Conservation (phyloP, 345 rosid species). For the Moricandia arvensis region DNA sequence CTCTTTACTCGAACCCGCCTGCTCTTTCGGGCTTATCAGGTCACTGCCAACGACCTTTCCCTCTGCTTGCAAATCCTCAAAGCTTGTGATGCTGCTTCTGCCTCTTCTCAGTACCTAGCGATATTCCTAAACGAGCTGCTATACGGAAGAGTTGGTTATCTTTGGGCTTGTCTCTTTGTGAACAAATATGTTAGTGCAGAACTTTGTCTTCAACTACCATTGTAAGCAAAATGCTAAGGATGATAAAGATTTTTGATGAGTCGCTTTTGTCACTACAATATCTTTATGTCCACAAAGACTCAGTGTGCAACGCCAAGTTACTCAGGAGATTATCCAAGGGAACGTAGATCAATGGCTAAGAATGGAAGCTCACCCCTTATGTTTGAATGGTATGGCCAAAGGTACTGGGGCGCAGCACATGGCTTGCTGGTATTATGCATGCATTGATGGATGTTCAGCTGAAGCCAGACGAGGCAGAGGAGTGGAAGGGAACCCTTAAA, state of each 20-base stretch:
- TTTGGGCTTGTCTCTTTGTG: conserved; percentile 63
- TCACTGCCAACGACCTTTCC: too few relatives aligned
- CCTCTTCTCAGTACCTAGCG: too few relatives aligned
- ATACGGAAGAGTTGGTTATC: conserved; percentile 46
- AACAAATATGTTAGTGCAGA: conserved; percentile 51
- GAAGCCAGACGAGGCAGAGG: conserved; percentile 60
- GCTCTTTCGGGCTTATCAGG: too few relatives aligned
- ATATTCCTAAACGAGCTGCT: too few relatives aligned
- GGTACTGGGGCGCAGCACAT: conserved; percentile 81
- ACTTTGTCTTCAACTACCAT: conserved; percentile 43
- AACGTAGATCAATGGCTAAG: conserved; percentile 46
- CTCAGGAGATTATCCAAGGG: conserved; percentile 49
- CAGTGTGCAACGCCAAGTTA: conserved; percentile 44
- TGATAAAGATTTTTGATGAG: background rate
- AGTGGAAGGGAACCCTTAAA: conserved; percentile 54
- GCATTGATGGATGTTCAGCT: conserved; percentile 61
- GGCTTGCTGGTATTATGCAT: conserved; percentile 68
- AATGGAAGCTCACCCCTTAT: conserved; percentile 52
- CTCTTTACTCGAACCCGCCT: too few relatives aligned
- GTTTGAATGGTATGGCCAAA: conserved; percentile 69
- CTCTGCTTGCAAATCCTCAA: too few relatives aligned
- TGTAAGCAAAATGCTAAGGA: conserved; percentile 39
- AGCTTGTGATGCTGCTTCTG: too few relatives aligned
- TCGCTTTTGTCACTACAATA: background rate
- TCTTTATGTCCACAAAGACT: conserved; percentile 16